Evolutionary conservation across 768 basidiomycete species (phyloP).

Genomic region (Exsudoporus frostii): DNA sequence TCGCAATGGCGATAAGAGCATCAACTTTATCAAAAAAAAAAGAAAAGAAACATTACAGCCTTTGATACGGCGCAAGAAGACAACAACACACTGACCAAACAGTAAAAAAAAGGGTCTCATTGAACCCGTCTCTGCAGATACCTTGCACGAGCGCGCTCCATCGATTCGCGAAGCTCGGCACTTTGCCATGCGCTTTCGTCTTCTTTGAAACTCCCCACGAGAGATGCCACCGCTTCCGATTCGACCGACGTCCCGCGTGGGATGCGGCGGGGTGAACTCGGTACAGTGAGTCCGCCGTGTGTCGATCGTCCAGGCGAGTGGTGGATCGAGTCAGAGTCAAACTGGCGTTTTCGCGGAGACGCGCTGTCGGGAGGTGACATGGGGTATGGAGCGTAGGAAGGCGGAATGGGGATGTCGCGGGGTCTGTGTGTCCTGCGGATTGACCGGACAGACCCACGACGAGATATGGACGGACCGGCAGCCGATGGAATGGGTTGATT

Average conservation of each 20-base stretch:
- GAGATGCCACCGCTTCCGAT: constrained; percentile 24
- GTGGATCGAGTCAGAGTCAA: constrained; percentile 25
- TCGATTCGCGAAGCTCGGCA: constrained; percentile 63
- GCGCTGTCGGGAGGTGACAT: constrained; percentile 27
- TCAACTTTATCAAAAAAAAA: background rate
- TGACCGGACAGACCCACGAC: constrained; percentile 26
- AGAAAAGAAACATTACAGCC: background rate
- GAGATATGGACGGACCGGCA: constrained; percentile 23
- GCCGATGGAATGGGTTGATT: background rate
- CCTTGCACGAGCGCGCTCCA: constrained; percentile 61
- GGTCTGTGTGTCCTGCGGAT: constrained; percentile 22
- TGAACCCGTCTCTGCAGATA: constrained; percentile 18
- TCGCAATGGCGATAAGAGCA: background rate
- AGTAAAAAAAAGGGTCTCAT: constrained; percentile 1
- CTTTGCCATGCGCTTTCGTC: constrained; percentile 55
- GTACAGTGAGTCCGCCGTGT: constrained; percentile 5
- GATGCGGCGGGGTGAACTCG: constrained; percentile 16
- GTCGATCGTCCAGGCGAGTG: constrained; percentile 23
- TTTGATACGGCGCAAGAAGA: background rate
- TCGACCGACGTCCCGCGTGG: constrained; percentile 36
- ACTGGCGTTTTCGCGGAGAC: constrained; percentile 35
- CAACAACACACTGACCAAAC: background rate
- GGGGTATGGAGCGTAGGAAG: constrained; percentile 29
- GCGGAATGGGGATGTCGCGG: constrained; percentile 24
- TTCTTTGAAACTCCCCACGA: constrained; percentile 36